A percentile compares a stretch with the other conserved stretches of the same genome.
Evolutionary conservation across 257 asterid genomes (phyloP).

Genomic region (Avicennia marina): DNA sequence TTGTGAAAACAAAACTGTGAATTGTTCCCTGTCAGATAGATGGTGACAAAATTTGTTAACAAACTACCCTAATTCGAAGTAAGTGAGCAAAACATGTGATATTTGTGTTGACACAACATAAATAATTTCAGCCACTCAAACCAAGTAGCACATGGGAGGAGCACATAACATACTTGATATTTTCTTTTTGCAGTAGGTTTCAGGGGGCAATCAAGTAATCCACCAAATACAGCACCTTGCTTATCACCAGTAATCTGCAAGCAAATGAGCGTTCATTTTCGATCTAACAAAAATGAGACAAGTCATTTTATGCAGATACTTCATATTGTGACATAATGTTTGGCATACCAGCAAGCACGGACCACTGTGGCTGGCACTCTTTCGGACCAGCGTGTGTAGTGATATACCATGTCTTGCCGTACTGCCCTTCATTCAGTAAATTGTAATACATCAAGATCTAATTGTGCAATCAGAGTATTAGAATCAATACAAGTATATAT

Average conservation of each 20-base stretch:
- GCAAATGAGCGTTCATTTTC: too few species aligned
- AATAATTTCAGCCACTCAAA: too few species aligned
- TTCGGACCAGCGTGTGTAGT: conserved; percentile 80
- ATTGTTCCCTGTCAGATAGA: conserved; percentile 56
- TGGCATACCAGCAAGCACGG: conserved; percentile 82
- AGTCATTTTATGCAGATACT: too few species aligned
- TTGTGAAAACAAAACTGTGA: conserved; percentile 88
- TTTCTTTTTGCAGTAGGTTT: conserved; percentile 77
- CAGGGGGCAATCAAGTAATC: conserved; percentile 87
- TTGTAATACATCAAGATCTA: conserved; percentile 30
- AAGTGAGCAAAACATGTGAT: too few species aligned
- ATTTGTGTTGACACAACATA: too few species aligned
- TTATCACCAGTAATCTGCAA: conserved; percentile 85
- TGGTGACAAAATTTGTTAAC: too few species aligned
- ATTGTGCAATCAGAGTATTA: conserved; percentile 4
- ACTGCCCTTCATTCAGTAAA: conserved; percentile 88
- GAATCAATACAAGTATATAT: too few species aligned
- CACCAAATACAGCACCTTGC: conserved; percentile 92
- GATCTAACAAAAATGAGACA: too few species aligned
- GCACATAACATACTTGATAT: conserved; percentile 54
- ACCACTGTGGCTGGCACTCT: conserved; percentile 52
- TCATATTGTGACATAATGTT: not conserved
- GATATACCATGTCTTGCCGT: conserved; percentile 92
- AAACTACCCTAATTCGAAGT: too few species aligned
- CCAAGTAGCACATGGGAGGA: too few species aligned